These are phyloP conservation scores for Hygrophoropsis aurantiaca DNA, from an alignment of 768 basidiomycete species.

Conservation along the genomic window DNA sequence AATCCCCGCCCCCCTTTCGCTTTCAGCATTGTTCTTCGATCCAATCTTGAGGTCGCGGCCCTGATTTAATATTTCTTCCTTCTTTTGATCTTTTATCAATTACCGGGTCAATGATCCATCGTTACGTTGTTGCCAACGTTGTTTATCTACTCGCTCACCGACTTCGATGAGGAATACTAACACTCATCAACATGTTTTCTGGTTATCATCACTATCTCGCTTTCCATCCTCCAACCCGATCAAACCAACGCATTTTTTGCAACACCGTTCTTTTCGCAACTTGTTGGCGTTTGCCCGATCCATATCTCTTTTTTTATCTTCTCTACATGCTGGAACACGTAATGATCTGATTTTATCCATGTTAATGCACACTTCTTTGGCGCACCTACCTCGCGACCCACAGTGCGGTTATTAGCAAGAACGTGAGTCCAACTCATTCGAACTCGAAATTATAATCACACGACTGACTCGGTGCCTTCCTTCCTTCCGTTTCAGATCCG, in stretches of 20 bases:
- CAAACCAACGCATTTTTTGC: neutral
- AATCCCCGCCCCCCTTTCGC: conserved; percentile 15
- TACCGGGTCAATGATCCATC: conserved; percentile 4
- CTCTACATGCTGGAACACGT: conserved; percentile 20
- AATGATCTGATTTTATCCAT: conserved; percentile 11
- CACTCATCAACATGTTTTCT: conserved; percentile 10
- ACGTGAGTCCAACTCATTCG: conserved; percentile 48
- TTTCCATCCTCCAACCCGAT: conserved; percentile 1
- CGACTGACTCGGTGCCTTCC: conserved; percentile 6
- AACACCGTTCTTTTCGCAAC: neutral
- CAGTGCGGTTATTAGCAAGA: conserved; percentile 69
- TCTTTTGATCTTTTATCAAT: conserved; percentile 9
- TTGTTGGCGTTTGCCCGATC: neutral
- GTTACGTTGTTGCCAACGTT: conserved; percentile 6
- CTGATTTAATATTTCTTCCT: conserved; percentile 29
- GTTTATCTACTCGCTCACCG: conserved; percentile 6
- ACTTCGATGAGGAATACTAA: conserved; percentile 2
- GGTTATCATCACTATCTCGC: conserved; percentile 16
- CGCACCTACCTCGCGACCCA: conserved; percentile 1
- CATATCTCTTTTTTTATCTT: conserved; percentile 14
- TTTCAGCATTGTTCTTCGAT: conserved; percentile 36
- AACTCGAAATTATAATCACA: conserved; percentile 1
- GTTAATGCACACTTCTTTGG: conserved; percentile 5
- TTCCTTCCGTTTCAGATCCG: conserved; percentile 41
- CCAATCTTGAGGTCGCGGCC: conserved; percentile 34